Conservation (phyloP, 2,329 filamentous ascomycete species). For the Fusarium sp. region DNA sequence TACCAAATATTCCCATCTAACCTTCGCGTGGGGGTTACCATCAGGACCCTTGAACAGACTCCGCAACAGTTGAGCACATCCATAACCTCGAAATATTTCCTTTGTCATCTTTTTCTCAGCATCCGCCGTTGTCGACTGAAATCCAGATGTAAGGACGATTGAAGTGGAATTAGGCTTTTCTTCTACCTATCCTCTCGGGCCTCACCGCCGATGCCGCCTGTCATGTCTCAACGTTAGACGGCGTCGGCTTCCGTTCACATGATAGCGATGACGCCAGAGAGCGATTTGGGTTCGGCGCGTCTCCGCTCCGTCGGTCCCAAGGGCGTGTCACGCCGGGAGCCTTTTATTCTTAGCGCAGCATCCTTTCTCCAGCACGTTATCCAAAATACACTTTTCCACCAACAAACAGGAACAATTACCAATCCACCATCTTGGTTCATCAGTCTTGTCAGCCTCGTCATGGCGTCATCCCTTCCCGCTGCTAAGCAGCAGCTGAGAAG, state of each 20-base stretch:
- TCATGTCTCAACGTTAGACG: constrained; percentile 1
- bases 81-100: neutral
- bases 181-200: constrained; percentile 4
- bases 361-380: constrained; percentile 13
- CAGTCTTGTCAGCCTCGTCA: constrained; percentile 47
- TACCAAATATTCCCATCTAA: neutral
- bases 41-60: neutral
- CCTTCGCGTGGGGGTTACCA: neutral
- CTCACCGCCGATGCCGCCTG: constrained; percentile 25
- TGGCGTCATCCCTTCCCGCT: constrained; percentile 67
- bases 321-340: constrained; percentile 20
- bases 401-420: constrained; percentile 20
- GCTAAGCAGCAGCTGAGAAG: constrained; percentile 82
- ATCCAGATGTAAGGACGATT: neutral
- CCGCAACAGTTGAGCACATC: neutral
- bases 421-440: constrained; percentile 12
- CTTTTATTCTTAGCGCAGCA: constrained; percentile 29
- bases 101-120: neutral
- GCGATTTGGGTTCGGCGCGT: constrained; percentile 24
- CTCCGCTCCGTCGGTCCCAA: constrained; percentile 30
- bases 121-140: constrained; percentile 17
- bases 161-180: neutral
- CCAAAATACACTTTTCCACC: constrained; percentile 18
- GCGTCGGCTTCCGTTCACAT: constrained; percentile 17
- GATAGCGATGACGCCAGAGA: constrained; percentile 34